Conservation (phyloP, 148 eudicot genomes). For the Rhododendron molle region DNA sequence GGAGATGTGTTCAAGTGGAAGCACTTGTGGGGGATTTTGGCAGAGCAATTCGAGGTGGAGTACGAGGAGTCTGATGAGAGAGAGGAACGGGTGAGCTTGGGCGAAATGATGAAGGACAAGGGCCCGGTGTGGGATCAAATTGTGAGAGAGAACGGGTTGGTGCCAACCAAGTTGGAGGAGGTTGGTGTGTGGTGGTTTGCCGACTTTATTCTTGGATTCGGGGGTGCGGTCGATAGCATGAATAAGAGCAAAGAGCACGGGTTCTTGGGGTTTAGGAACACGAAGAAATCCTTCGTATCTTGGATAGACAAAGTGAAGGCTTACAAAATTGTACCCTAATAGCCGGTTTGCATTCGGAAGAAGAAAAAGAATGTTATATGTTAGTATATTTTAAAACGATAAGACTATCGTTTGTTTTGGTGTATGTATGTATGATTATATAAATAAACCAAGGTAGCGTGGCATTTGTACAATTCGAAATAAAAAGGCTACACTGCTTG, state of each 20-base stretch:
- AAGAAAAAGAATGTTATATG: too few relatives aligned
- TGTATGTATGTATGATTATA: neutral
- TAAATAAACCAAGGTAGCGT: too few relatives aligned
- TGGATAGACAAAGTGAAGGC: conserved; percentile 6
- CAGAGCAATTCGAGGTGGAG: conserved; percentile 8
- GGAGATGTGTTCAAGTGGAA: conserved; percentile 23
- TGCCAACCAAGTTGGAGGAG: conserved; percentile 5
- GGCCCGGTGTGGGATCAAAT: conserved; percentile 5
- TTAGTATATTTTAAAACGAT: too few relatives aligned
- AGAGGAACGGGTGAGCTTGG: neutral
- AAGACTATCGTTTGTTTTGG: neutral
- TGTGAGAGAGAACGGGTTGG: neutral
- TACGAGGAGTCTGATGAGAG: conserved; percentile 13
- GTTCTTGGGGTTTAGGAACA: conserved; percentile 12
- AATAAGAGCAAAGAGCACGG: conserved; percentile 16
- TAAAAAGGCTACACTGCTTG: neutral
- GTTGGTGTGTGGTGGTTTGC: conserved; percentile 8
- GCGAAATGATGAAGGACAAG: conserved; percentile 15
- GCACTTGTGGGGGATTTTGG: conserved; percentile 12
- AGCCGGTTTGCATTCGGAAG: too few relatives aligned
- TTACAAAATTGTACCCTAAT: neutral
- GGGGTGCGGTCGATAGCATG: neutral
- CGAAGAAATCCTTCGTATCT: neutral
- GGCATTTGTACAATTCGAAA: too few relatives aligned
- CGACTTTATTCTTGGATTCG: neutral